phyloP scores from a whole-genome alignment of 306 rosid species.

The Vigna trinervia region DNA sequence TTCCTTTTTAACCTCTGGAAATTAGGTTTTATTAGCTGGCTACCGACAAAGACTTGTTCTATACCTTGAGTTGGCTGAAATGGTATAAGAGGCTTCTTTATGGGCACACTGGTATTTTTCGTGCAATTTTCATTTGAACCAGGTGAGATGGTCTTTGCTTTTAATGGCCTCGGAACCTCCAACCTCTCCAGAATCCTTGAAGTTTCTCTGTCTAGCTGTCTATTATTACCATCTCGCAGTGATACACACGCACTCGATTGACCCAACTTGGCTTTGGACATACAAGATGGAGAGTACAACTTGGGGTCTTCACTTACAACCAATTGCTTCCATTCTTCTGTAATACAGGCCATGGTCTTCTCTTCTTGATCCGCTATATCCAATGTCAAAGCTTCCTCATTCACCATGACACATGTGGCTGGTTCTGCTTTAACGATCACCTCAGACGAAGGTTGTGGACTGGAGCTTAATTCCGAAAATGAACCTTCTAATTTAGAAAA shows the following conservation, averaged over 20 bases:
- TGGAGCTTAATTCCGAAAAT: slow-evolving; percentile 50
- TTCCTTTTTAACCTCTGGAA: slow-evolving; percentile 76
- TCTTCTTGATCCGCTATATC: slow-evolving; percentile 47
- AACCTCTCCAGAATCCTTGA: slow-evolving; percentile 84
- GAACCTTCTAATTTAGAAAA: slow-evolving; percentile 51
- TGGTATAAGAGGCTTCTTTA: slow-evolving; percentile 58
- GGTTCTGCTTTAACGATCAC: slow-evolving; percentile 45
- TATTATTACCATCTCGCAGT: slow-evolving; percentile 52
- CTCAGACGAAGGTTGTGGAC: slow-evolving; percentile 43
- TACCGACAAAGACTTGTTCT: slow-evolving; percentile 48
- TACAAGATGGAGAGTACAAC: slow-evolving; percentile 54
- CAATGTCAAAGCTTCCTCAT: slow-evolving; percentile 32
- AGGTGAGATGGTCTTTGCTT: slow-evolving; percentile 52
- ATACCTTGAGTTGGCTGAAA: slow-evolving; percentile 51
- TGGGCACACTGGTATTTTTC: slow-evolving; percentile 44
- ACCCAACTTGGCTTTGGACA: slow-evolving; percentile 55
- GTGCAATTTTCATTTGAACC: slow-evolving; percentile 46
- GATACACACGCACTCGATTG: slow-evolving; percentile 46
- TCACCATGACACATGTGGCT: slow-evolving; percentile 35
- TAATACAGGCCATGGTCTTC: slow-evolving; percentile 52
- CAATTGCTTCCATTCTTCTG: slow-evolving; percentile 84
- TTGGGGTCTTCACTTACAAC: slow-evolving; percentile 64
- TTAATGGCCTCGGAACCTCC: slow-evolving; percentile 75
- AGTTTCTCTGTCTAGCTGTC: slow-evolving; percentile 64
- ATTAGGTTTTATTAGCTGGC: slow-evolving; percentile 72